Evolutionary conservation across 106 monocot species (phyloP).

Genomic region (Phalaenopsis equestris): DNA sequence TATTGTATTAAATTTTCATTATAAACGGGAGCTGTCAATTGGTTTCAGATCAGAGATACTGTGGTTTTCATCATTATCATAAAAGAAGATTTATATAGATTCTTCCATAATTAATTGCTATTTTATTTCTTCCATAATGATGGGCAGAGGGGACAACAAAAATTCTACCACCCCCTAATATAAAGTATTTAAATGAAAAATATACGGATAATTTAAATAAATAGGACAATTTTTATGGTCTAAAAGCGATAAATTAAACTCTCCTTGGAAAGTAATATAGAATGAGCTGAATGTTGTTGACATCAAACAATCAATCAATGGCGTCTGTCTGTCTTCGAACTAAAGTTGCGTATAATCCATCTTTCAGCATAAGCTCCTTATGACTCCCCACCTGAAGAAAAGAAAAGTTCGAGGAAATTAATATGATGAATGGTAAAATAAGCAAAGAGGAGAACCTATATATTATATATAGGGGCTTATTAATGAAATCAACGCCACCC

Average conservation of each 20-base stretch:
- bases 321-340: constrained; percentile 51
- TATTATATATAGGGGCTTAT: too few species aligned
- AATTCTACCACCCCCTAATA: neutral
- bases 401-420: neutral
- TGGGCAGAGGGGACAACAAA: neutral
- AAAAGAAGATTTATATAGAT: too few species aligned
- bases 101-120: too few species aligned
- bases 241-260: neutral
- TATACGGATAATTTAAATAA: neutral
- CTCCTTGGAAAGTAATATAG: neutral
- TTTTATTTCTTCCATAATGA: neutral
- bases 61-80: too few species aligned
- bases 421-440: too few species aligned
- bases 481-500: too few species aligned
- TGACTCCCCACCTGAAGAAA: constrained; percentile 56
- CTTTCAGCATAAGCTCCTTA: constrained; percentile 44
- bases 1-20: too few species aligned
- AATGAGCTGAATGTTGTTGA: neutral
- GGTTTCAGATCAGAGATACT: too few species aligned
- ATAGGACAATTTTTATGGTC: neutral
- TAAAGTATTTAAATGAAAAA: too few species aligned
- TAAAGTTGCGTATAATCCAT: constrained; percentile 57
- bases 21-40: too few species aligned
- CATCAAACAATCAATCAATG: constrained; percentile 3
- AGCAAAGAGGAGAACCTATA: too few species aligned